Percentiles rank a stretch among this genome's conserved stretches.
Evolutionary conservation across 2,329 filamentous ascomycete species (phyloP).

Genomic region (Diaporthe vexans): DNA sequence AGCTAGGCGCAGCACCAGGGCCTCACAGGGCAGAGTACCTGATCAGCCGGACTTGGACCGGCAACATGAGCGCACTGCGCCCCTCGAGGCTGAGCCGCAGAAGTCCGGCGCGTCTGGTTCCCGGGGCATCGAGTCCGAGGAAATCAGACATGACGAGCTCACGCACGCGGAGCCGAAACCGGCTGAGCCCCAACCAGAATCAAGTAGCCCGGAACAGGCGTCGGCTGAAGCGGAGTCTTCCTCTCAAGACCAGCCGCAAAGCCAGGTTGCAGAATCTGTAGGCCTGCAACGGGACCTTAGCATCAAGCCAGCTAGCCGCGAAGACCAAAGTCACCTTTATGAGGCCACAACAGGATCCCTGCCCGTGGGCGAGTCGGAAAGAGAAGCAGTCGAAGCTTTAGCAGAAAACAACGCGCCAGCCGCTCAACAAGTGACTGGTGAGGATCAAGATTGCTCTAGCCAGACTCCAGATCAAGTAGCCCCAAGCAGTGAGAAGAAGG

Average conservation of each 20-base stretch:
- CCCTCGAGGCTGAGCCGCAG: not conserved
- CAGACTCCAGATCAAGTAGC: not conserved
- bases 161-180: not conserved
- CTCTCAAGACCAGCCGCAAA: conserved; percentile 7
- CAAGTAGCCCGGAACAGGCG: not conserved
- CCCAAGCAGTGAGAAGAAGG: not conserved
- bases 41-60: not conserved
- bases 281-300: not conserved
- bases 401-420: not conserved
- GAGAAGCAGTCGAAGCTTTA: not conserved
- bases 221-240: not conserved
- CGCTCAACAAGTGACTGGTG: not conserved
- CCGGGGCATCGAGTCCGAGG: not conserved
- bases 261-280: not conserved
- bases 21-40: not conserved
- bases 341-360: not conserved
- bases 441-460: not conserved
- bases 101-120: not conserved
- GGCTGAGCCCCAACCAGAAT: not conserved
- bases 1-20: conserved; percentile 40
- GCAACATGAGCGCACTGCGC: not conserved
- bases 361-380: not conserved
- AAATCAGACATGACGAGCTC: not conserved
- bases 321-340: not conserved
- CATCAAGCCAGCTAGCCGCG: not conserved